phyloP scores from a whole-genome alignment of 768 basidiomycete genomes.

The Suillus placidus region DNA sequence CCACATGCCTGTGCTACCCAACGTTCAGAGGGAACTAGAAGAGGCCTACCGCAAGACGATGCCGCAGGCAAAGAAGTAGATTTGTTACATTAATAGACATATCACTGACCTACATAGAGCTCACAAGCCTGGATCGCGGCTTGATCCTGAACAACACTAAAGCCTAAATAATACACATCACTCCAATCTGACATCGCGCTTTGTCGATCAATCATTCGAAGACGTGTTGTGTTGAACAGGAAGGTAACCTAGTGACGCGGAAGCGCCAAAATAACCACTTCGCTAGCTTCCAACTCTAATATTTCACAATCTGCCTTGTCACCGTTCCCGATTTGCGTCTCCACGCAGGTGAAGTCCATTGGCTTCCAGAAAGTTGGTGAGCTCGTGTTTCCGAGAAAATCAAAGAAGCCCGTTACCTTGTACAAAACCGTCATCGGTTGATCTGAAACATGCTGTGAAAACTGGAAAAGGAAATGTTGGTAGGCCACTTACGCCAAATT shows the following conservation, averaged over 20 bases:
- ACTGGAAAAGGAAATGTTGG: not conserved
- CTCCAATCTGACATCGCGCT: not conserved
- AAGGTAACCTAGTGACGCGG: slow-evolving; percentile 3
- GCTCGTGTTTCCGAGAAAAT: slow-evolving; percentile 13
- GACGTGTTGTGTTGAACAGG: not conserved
- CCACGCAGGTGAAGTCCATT: slow-evolving; percentile 86
- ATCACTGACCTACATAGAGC: slow-evolving; percentile 4
- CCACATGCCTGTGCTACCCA: slow-evolving; percentile 82
- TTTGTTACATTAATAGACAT: slow-evolving; percentile 2
- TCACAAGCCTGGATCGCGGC: not conserved
- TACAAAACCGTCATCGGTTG: slow-evolving; percentile 89
- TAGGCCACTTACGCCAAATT: slow-evolving; percentile 80
- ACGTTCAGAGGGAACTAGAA: slow-evolving; percentile 86
- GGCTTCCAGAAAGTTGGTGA: slow-evolving; percentile 43
- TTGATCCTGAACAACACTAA: not conserved
- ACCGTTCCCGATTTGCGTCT: slow-evolving; percentile 89
- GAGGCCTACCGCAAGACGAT: slow-evolving; percentile 84
- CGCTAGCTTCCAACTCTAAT: slow-evolving; percentile 48
- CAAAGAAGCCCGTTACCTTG: slow-evolving; percentile 47
- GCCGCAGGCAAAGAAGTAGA: slow-evolving; percentile 71
- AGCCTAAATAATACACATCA: slow-evolving; percentile 2
- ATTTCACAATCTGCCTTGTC: slow-evolving; percentile 85
- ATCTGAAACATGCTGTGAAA: slow-evolving; percentile 50
- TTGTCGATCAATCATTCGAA: not conserved
- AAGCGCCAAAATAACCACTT: slow-evolving; percentile 36